Evolutionary conservation across 192 early-diverging fungal species (phyloP).

Genomic region (Coemansia sp.): DNA sequence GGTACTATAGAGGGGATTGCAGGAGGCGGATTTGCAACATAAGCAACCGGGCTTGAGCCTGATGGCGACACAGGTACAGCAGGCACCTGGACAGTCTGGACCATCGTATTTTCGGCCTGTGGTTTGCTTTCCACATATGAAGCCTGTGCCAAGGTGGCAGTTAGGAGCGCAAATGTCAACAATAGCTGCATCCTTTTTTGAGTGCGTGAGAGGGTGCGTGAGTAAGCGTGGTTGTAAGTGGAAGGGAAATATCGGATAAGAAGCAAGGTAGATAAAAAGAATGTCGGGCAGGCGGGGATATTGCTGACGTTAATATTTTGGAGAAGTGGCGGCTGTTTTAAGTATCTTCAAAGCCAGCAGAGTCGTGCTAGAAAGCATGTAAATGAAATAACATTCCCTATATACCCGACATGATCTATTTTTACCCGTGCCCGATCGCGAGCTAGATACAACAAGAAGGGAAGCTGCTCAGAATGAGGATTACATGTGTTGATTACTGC

Average conservation of each 20-base stretch:
- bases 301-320: background rate
- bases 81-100: background rate
- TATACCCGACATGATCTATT: conserved; percentile 2
- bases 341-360: background rate
- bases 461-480: background rate
- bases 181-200: conserved; percentile 30
- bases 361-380: background rate
- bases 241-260: background rate
- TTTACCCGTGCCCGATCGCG: background rate
- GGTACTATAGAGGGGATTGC: conserved; percentile 1
- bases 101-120: conserved; percentile 1
- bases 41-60: conserved; percentile 13
- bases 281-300: background rate
- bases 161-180: conserved; percentile 42
- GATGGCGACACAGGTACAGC: conserved; percentile 3
- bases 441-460: background rate
- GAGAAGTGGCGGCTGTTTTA: background rate
- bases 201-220: background rate
- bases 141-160: conserved; percentile 24
- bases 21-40: conserved; percentile 32
- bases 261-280: background rate
- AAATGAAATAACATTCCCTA: background rate
- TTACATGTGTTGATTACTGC: background rate
- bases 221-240: conserved; percentile 1
- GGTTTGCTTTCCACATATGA: conserved; percentile 32